Percentiles rank a stretch among this genome's conserved stretches.
Conservation (phyloP, 164 flowering plant species). For the Taxillus chinensis region DNA sequence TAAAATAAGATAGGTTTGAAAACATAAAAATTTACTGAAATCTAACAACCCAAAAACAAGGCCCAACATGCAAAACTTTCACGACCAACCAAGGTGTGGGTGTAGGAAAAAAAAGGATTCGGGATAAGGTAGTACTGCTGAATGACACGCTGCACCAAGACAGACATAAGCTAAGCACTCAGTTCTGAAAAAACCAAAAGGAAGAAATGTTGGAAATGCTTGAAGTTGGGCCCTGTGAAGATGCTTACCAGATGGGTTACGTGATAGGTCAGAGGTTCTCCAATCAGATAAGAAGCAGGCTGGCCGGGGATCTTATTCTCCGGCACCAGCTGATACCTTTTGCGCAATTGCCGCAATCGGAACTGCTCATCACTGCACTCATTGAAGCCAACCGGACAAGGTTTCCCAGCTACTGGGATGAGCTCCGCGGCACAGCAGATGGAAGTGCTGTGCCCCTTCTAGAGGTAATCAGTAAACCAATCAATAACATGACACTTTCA, state of each 20-base stretch:
- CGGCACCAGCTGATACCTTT: constrained; percentile 64
- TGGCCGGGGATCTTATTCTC: constrained; percentile 52
- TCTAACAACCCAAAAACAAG: too few species aligned
- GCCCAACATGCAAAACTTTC: too few species aligned
- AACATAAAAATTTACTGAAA: too few species aligned
- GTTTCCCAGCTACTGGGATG: constrained; percentile 69
- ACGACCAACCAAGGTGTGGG: too few species aligned
- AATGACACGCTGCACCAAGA: too few species aligned
- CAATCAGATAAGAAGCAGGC: constrained; percentile 42
- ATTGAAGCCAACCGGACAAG: constrained; percentile 29
- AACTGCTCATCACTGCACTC: constrained; percentile 37
- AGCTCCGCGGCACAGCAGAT: constrained; percentile 60
- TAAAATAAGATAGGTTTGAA: too few species aligned
- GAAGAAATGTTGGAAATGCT: constrained; percentile 34
- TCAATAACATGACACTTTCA: too few species aligned
- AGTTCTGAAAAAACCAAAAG: background rate
- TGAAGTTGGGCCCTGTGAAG: constrained; percentile 66
- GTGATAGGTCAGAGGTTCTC: constrained; percentile 57
- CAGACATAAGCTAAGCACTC: too few species aligned
- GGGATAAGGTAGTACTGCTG: too few species aligned
- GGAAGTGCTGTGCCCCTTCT: constrained; percentile 67
- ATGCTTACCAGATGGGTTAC: constrained; percentile 52
- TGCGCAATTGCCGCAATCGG: constrained; percentile 27
- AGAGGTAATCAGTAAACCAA: constrained; percentile 21
- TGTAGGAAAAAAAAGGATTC: too few species aligned